Conservation (phyloP, 352 stramenopile species). For the Thalassiosira exigua region DNA sequence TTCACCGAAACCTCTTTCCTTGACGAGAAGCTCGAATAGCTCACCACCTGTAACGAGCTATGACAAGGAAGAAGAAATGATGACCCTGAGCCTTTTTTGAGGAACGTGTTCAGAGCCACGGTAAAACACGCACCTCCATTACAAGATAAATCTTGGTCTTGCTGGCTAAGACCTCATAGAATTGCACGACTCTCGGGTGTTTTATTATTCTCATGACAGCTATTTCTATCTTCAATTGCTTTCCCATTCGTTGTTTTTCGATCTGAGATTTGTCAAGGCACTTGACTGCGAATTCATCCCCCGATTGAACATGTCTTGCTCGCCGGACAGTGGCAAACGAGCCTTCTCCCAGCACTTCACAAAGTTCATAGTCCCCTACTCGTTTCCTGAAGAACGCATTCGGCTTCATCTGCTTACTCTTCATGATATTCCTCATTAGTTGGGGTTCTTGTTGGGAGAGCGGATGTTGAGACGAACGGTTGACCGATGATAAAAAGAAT, state of each 20-base stretch:
- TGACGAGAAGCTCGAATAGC: conserved; percentile 97
- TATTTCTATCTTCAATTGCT: conserved; percentile 98
- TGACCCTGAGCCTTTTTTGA: no score
- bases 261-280: conserved; percentile 97
- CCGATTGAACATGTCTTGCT: conserved; percentile 94
- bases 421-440: no score
- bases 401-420: background rate
- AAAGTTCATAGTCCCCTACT: conserved; percentile 96
- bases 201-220: conserved; percentile 97
- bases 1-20: conserved; percentile 92
- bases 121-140: conserved; percentile 60
- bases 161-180: conserved; percentile 90
- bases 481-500: no score
- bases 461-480: no score
- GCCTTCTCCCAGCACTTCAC: conserved; percentile 94
- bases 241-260: conserved; percentile 97
- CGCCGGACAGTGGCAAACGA: conserved; percentile 93
- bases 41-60: conserved; percentile 75
- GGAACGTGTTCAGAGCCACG: background rate
- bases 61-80: background rate
- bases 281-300: conserved; percentile 96
- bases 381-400: conserved; percentile 54
- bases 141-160: conserved; percentile 92
- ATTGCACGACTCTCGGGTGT: conserved; percentile 85
- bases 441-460: no score